Conservation (phyloP, 2,329 filamentous ascomycete species). For the Aspergillus ibericus region DNA sequence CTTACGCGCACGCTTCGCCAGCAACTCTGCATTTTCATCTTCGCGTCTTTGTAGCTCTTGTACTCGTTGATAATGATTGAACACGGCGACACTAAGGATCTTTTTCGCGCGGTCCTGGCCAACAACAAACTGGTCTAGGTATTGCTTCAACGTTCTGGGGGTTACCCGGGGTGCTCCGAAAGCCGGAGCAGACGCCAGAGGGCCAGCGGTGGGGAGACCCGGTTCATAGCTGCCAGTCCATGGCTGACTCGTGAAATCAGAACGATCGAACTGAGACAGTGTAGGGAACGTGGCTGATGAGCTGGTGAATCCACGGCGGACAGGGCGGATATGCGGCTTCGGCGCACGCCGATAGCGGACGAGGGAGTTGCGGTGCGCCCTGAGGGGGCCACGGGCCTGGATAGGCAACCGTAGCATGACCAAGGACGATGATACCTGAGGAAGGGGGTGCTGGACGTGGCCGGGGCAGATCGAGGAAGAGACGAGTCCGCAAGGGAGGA, state of each 20-base stretch:
- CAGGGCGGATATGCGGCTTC: constrained; percentile 4
- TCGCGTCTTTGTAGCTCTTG: constrained; percentile 73
- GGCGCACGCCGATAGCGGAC: constrained; percentile 25
- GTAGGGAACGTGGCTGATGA: constrained; percentile 40
- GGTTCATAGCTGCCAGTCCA: constrained; percentile 65
- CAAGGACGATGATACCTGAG: constrained; percentile 11
- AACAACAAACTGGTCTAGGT: constrained; percentile 93
- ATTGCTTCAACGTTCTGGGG: constrained; percentile 72
- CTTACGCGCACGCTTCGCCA: constrained; percentile 69
- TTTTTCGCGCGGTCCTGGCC: constrained; percentile 92
- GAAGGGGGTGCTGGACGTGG: background rate
- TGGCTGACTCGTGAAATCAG: constrained; percentile 63
- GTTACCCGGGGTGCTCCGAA: constrained; percentile 61
- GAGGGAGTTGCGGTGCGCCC: constrained; percentile 21
- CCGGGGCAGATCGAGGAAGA: background rate
- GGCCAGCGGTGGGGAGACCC: constrained; percentile 61
- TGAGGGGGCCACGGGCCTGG: constrained; percentile 24
- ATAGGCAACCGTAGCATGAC: constrained; percentile 36
- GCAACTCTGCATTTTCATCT: constrained; percentile 73
- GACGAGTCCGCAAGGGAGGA: background rate
- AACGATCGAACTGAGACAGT: constrained; percentile 56
- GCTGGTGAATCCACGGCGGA: constrained; percentile 26
- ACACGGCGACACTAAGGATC: constrained; percentile 86
- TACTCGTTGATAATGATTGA: constrained; percentile 93
- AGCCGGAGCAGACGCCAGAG: constrained; percentile 59